Base-by-base conservation (phyloP, 176 grass and related monocot genomes). In the Oryza brachyantha region DNA sequence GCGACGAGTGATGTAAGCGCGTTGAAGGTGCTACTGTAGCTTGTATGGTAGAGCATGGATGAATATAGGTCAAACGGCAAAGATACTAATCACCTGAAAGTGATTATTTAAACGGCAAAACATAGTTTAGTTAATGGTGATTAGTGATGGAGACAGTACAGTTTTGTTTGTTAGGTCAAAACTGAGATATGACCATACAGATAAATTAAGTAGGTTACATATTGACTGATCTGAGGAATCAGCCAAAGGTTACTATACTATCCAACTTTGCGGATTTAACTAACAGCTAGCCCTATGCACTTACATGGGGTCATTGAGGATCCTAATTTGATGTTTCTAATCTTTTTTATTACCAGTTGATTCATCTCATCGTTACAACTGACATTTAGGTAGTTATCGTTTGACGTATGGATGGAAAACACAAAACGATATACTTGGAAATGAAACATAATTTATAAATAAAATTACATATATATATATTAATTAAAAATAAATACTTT, bases 51-150 rank as follows among this genome's bases (percentile, higher is more conserved):
- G n/a, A 0, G 3, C 12, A 50, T 7, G 10, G 41, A 61, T 52
- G 66, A 65, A 76, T 12, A 16, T 7, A 11, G 41, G 76, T 66
- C 76, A 66, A 65, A 76, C 17, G 38, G 26, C 61, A 75, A 19
- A 60, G 54, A 75, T 55, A 75, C 8, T 27, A 9, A 43, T 2
- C 72, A 27, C 32, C 63, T 50, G 16, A 50, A 10, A 17, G 5
- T 50, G 19, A 50, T 50, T 50, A 50, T 50, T 50, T 50, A 50
- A 50, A 50, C 17, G 46, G 46, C 17, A 21, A 50, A 50, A 17
- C 46, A 50, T 50, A 21, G 0, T 19, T 50, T 50, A 32, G 31
- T 32, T 32, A 32, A 32, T 5, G 46, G 46, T 50, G 46, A 50
- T 50, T 50, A 50, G 46, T 50, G 46, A 50, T 50, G 17, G 46